phyloP scores from a whole-genome alignment of 768 basidiomycete genomes.

The Leccinum arenicola region DNA sequence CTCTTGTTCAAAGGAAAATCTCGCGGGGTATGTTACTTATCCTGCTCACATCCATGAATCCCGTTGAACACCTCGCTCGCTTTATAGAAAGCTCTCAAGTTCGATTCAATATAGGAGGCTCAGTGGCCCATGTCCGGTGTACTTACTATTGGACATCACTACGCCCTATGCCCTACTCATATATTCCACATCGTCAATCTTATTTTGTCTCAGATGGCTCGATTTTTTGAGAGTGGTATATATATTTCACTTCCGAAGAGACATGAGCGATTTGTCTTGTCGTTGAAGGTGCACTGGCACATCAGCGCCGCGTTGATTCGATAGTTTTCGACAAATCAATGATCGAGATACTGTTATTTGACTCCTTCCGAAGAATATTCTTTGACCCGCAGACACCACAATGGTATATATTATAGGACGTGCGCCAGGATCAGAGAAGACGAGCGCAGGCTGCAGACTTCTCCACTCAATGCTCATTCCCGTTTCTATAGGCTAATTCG shows the following conservation, averaged over 20 bases:
- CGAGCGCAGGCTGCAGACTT: not conserved
- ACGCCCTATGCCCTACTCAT: not conserved
- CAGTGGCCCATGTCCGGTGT: not conserved
- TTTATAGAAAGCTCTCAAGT: slow-evolving; percentile 6
- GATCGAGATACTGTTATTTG: not conserved
- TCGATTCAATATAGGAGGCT: not conserved
- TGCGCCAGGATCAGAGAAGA: slow-evolving; percentile 12
- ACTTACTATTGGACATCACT: not conserved
- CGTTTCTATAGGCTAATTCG: not conserved
- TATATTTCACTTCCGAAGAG: not conserved
- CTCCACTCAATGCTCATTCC: not conserved
- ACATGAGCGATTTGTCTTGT: not conserved
- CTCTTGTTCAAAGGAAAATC: slow-evolving; percentile 9
- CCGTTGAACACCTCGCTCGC: not conserved
- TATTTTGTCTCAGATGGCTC: not conserved
- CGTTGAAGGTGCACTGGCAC: no score
- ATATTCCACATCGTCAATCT: not conserved
- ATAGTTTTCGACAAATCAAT: no score
- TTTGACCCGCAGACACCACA: not conserved
- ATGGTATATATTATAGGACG: no score
- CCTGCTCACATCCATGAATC: no score
- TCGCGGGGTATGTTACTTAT: slow-evolving; percentile 5
- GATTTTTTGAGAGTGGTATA: not conserved
- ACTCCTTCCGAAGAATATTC: no score
- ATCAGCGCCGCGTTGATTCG: no score